These are phyloP conservation scores for Excoecaria agallocha DNA, from an alignment of 345 rosid species.

Conservation along the genomic window DNA sequence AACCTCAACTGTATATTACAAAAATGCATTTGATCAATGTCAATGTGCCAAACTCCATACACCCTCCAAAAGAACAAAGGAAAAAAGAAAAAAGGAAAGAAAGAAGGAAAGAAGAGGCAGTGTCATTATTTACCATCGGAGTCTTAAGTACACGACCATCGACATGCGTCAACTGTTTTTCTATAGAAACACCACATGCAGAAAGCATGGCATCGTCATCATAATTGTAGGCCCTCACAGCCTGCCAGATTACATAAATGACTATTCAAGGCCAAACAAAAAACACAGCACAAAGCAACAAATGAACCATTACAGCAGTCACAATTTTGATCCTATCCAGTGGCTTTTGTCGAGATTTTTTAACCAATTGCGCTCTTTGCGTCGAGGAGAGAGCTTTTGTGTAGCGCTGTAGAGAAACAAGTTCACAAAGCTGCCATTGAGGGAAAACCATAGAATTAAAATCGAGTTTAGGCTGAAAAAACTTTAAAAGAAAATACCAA, in stretches of 20 bases:
- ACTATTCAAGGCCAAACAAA: conserved; percentile 14
- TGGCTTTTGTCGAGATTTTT: conserved; percentile 83
- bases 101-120: not conserved
- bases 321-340: conserved; percentile 57
- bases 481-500: not conserved
- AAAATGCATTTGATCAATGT: not conserved
- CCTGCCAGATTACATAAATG: conserved; percentile 40
- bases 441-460: conserved; percentile 14
- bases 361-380: conserved; percentile 74
- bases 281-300: conserved; percentile 13
- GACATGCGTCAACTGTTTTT: conserved; percentile 55
- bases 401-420: conserved; percentile 83
- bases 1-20: conserved; percentile 67
- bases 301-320: conserved; percentile 53
- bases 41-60: not conserved
- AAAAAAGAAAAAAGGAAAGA: not conserved
- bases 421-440: conserved; percentile 63
- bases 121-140: conserved; percentile 57
- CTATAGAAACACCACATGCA: conserved; percentile 68
- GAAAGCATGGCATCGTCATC: conserved; percentile 58
- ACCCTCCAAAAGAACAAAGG: not conserved
- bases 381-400: conserved; percentile 60
- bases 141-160: conserved; percentile 80
- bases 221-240: conserved; percentile 47
- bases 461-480: not conserved